phyloP scores from a whole-genome alignment of 768 basidiomycete genomes.

The Ramaria rubella region DNA sequence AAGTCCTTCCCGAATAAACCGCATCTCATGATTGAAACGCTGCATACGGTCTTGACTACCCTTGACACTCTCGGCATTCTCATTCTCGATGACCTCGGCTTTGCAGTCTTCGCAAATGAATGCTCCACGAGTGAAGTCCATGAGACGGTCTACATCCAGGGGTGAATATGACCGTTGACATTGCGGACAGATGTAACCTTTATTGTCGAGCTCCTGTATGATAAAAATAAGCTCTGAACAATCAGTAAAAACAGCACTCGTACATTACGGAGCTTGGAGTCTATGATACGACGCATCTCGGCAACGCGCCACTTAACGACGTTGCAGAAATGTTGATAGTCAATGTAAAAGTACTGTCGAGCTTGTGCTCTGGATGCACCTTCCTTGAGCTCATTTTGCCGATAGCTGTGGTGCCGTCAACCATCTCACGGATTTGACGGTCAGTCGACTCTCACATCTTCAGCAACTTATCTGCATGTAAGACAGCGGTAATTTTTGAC shows the following conservation, averaged over 20 bases:
- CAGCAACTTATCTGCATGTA: slow-evolving; percentile 73
- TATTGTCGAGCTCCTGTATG: slow-evolving; percentile 87
- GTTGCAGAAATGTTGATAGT: slow-evolving; percentile 93
- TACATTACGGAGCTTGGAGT: slow-evolving; percentile 84
- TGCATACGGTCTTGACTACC: slow-evolving; percentile 95
- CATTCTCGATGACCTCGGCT: slow-evolving; percentile 84
- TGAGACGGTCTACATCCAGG: slow-evolving; percentile 77
- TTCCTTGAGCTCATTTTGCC: slow-evolving; percentile 88
- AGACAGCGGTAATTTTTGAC: slow-evolving; percentile 79
- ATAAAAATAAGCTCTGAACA: not conserved
- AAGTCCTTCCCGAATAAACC: slow-evolving; percentile 78
- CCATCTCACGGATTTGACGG: not conserved
- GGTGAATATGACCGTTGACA: slow-evolving; percentile 81
- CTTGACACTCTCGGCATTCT: slow-evolving; percentile 76
- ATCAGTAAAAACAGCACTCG: slow-evolving; percentile 19
- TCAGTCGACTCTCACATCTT: slow-evolving; percentile 6
- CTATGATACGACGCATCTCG: slow-evolving; percentile 85
- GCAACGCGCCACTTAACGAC: slow-evolving; percentile 97
- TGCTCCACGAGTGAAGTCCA: slow-evolving; percentile 58
- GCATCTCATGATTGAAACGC: slow-evolving; percentile 87
- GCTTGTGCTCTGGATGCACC: slow-evolving; percentile 82
- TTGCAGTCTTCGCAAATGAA: slow-evolving; percentile 84
- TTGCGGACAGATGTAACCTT: slow-evolving; percentile 93
- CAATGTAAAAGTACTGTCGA: slow-evolving; percentile 93
- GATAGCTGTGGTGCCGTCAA: slow-evolving; percentile 46